Percentiles rank a stretch among this genome's conserved stretches.
Conservation (phyloP, 805 yeast genomes). For the Wickerhamomyces xylosicus region DNA sequence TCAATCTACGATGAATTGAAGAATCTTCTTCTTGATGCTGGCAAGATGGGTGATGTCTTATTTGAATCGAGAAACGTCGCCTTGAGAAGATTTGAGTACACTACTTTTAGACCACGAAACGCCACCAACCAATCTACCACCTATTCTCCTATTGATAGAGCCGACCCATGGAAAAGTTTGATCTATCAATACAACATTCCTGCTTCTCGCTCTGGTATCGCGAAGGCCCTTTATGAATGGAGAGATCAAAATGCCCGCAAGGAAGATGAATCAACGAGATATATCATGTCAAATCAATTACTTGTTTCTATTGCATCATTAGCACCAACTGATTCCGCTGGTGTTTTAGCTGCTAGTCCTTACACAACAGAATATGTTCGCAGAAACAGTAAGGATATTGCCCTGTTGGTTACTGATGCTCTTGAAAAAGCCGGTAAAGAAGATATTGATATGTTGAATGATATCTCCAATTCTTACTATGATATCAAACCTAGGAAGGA, state of each 20-base stretch:
- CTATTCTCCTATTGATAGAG: slow-evolving; percentile 39
- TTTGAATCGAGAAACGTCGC: slow-evolving; percentile 75
- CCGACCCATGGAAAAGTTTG: slow-evolving; percentile 58
- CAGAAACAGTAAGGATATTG: slow-evolving; percentile 43
- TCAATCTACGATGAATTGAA: slow-evolving; percentile 70
- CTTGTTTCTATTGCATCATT: slow-evolving; percentile 49
- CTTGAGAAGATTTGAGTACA: slow-evolving; percentile 68
- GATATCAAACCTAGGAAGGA: not conserved
- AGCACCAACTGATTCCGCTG: slow-evolving; percentile 48
- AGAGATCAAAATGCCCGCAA: slow-evolving; percentile 68
- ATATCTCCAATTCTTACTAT: slow-evolving; percentile 8
- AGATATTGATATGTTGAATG: slow-evolving; percentile 28
- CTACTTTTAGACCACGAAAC: slow-evolving; percentile 43
- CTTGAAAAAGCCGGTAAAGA: slow-evolving; percentile 19
- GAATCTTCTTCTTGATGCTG: slow-evolving; percentile 43
- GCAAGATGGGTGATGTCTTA: slow-evolving; percentile 51
- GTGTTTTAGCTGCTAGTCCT: slow-evolving; percentile 37
- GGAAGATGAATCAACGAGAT: slow-evolving; percentile 78
- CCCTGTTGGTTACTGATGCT: slow-evolving; percentile 37
- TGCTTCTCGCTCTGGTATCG: slow-evolving; percentile 37
- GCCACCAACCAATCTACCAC: slow-evolving; percentile 22
- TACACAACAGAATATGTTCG: slow-evolving; percentile 47
- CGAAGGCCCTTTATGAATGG: slow-evolving; percentile 66
- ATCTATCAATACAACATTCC: slow-evolving; percentile 59
- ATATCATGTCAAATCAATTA: slow-evolving; percentile 73